phyloP scores from a whole-genome alignment of 176 grass and related monocot genomes.

The Ampelocalamus luodianensis region DNA sequence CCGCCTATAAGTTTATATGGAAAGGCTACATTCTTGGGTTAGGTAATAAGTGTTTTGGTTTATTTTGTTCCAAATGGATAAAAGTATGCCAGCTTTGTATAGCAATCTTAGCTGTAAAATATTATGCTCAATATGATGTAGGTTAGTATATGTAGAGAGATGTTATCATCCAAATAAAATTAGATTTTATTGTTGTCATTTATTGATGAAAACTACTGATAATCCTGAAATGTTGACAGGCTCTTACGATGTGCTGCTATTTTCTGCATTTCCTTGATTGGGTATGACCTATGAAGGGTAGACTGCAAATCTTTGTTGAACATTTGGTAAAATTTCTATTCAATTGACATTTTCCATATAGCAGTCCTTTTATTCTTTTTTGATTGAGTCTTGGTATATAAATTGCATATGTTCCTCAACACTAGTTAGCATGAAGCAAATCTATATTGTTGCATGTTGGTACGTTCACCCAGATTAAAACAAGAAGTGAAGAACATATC shows the following conservation, averaged over 20 bases:
- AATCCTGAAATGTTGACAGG: not conserved
- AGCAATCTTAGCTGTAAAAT: constrained; percentile 54
- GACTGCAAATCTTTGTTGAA: not conserved
- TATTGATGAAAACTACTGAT: not conserved
- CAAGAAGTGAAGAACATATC: no score
- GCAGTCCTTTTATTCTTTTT: not conserved
- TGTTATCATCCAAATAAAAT: constrained; percentile 47
- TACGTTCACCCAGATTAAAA: no score
- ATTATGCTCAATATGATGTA: constrained; percentile 33
- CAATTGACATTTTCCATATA: not conserved
- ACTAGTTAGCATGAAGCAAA: no score
- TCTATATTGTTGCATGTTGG: no score
- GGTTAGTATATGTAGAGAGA: constrained; percentile 52
- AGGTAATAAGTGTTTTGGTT: constrained; percentile 45
- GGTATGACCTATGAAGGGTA: not conserved
- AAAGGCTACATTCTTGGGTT: constrained; percentile 45
- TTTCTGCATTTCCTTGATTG: not conserved
- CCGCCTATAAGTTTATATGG: constrained; percentile 46
- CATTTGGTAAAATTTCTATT: not conserved
- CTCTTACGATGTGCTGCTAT: not conserved
- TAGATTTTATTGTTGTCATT: not conserved
- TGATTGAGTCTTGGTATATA: not conserved
- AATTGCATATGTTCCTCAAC: not conserved
- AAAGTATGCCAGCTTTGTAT: constrained; percentile 51
- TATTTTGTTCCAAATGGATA: constrained; percentile 33